phyloP scores from a whole-genome alignment of 306 rosid genomes.

The Rosa multiflora region DNA sequence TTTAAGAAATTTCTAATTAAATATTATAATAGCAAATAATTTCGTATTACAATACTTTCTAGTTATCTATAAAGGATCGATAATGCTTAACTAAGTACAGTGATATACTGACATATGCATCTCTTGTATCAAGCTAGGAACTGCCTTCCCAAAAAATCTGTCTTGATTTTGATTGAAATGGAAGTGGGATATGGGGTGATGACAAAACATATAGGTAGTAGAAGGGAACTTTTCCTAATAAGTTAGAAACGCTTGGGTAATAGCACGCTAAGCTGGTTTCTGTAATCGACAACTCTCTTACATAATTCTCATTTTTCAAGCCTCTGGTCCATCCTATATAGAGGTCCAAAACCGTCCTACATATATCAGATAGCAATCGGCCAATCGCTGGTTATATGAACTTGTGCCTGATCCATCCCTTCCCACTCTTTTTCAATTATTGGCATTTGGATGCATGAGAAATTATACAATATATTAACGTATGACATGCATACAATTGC shows the following conservation, averaged over 20 bases:
- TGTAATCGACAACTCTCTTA: slow-evolving; percentile 1
- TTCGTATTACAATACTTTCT: too few species aligned
- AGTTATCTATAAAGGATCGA: too few species aligned
- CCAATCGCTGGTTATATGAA: not conserved
- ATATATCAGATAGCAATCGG: not conserved
- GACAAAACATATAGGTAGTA: not conserved
- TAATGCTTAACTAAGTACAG: too few species aligned
- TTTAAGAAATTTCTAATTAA: too few species aligned
- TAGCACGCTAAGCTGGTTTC: not conserved
- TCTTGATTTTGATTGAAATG: not conserved
- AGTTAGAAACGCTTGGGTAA: not conserved
- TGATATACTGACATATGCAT: too few species aligned
- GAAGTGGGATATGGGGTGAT: not conserved
- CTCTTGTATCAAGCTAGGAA: too few species aligned
- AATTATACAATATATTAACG: too few species aligned
- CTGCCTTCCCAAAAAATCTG: too few species aligned
- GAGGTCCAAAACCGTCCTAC: not conserved
- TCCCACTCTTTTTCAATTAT: not conserved
- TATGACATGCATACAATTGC: too few species aligned
- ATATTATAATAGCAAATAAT: too few species aligned
- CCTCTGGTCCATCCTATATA: not conserved
- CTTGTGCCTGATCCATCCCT: not conserved
- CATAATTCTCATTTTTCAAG: not conserved
- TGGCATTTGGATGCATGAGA: too few species aligned
- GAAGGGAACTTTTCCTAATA: not conserved